These are phyloP conservation scores for Domatiomyces globalis DNA, from an alignment of 2,329 filamentous ascomycete species.

Conservation along the genomic window DNA sequence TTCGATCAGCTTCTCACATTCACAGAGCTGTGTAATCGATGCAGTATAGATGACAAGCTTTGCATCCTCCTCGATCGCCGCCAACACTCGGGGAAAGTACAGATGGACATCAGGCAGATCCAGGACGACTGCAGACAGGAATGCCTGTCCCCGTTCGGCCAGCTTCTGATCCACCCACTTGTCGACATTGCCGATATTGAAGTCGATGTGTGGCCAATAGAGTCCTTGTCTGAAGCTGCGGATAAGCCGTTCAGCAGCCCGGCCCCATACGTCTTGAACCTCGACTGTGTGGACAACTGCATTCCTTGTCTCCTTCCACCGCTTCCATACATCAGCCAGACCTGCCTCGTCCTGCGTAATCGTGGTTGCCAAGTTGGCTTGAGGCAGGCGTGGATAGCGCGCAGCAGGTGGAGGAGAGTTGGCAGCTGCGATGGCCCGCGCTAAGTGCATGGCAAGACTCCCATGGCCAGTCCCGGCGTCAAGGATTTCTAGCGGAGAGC, in stretches of 20 bases:
- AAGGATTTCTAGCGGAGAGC: conserved; percentile 53
- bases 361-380: conserved; percentile 1
- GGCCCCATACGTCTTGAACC: conserved; percentile 45
- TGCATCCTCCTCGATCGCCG: conserved; percentile 49
- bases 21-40: conserved; percentile 62
- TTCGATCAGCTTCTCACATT: conserved; percentile 44
- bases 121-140: conserved; percentile 57
- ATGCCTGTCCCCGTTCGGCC: conserved; percentile 31
- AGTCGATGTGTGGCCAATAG: conserved; percentile 58
- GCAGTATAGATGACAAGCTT: conserved; percentile 59
- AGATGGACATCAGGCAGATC: conserved; percentile 54
- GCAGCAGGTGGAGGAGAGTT: conserved; percentile 39
- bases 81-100: conserved; percentile 32
- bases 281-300: conserved; percentile 68
- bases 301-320: conserved; percentile 39
- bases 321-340: conserved; percentile 27
- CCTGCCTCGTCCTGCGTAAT: background rate
- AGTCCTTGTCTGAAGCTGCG: conserved; percentile 54
- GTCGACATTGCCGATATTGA: conserved; percentile 54
- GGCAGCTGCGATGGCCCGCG: conserved; percentile 59
- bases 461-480: conserved; percentile 81
- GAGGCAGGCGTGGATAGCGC: background rate
- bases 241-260: conserved; percentile 51
- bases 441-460: conserved; percentile 59
- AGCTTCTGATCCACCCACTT: conserved; percentile 41